Conservation (phyloP, 352 stramenopile species). For the Thraustochytrium sp. region DNA sequence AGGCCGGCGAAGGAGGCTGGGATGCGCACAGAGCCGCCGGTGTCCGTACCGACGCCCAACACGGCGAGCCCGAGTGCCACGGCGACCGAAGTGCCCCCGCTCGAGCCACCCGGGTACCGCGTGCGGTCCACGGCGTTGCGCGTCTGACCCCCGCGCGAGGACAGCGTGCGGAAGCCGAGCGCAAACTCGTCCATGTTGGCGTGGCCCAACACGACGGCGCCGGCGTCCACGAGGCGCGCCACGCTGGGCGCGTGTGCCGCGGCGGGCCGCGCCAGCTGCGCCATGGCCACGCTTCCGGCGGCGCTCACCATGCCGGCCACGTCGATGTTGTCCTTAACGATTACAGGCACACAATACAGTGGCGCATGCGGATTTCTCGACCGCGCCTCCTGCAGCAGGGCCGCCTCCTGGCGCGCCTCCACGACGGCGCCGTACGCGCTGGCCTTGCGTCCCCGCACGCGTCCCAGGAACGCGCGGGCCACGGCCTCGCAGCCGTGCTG, state of each 20-base stretch:
- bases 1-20: conserved; percentile 47
- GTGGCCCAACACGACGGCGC: conserved; percentile 5
- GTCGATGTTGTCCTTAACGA: conserved; percentile 45
- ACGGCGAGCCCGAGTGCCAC: conserved; percentile 31
- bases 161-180: conserved; percentile 26
- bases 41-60: conserved; percentile 43
- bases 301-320: conserved; percentile 8
- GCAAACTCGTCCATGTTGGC: conserved; percentile 46
- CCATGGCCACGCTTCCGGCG: background rate
- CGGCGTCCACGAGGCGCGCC: background rate
- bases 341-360: conserved; percentile 15
- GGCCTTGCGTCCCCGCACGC: background rate
- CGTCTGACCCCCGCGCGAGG: conserved; percentile 15
- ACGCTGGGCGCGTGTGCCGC: background rate
- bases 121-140: conserved; percentile 43
- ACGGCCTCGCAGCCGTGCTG: background rate
- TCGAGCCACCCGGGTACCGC: conserved; percentile 35
- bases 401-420: background rate
- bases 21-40: conserved; percentile 45
- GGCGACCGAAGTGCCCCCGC: conserved; percentile 42
- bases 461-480: background rate
- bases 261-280: background rate
- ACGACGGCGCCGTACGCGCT: background rate
- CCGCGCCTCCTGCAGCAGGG: background rate
- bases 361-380: background rate